Evolutionary conservation across 1,284 basidiomycete genomes (phyloP), one percentile per base, ranked within the genome.

Genomic region (Trichosporon coremiiforme): DNA sequence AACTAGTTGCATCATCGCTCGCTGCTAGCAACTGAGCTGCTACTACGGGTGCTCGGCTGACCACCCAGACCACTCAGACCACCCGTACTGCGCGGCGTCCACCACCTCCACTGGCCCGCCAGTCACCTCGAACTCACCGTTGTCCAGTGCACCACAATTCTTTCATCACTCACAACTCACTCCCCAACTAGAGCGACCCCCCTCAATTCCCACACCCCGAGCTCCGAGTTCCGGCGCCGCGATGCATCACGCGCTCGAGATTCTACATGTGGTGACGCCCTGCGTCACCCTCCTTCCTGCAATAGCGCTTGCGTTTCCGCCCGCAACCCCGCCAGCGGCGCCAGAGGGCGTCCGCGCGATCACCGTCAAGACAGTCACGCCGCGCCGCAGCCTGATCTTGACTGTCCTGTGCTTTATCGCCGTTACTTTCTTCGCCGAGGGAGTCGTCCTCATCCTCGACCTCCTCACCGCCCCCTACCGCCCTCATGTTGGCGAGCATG

Each of bases 321-420:
- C 66, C 7, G 20, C 17, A 1, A 0, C 4, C 6, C 41, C 17
- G 20, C 76, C 41, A 53, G 65, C 20, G 65, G 76, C 35, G 64
- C 70, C 29, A 41, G 77, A 20, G 25, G 78, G 80, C 31, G 76
- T 82, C 41, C 66, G 76, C 63, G 79, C 80, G 20, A 77, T 81
- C 71, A 80, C 77, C 0, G 69, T 82, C 67, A 76, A 78, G 55
- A 75, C 67, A 13, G 75, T 80, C 41, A 78, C 76, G 17, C 80
- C 80, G 35, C 75, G 81, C 7, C 76, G 79, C 22, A 71, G 73
- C 0, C 72, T 75, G 65, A 79, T 80, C 53, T 74, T 78, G 53
- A 70, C 77, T n/a, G 35, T 69, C n/a, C 75, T 82, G 29, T 33
- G 71, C 64, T 64, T 75, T 10, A 75, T 81, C 38, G 75, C 78